Percentiles rank a stretch among this genome's conserved stretches.
These are phyloP conservation scores for Hibiscus mutabilis DNA, from an alignment of 345 rosid species.

Conservation along the genomic window DNA sequence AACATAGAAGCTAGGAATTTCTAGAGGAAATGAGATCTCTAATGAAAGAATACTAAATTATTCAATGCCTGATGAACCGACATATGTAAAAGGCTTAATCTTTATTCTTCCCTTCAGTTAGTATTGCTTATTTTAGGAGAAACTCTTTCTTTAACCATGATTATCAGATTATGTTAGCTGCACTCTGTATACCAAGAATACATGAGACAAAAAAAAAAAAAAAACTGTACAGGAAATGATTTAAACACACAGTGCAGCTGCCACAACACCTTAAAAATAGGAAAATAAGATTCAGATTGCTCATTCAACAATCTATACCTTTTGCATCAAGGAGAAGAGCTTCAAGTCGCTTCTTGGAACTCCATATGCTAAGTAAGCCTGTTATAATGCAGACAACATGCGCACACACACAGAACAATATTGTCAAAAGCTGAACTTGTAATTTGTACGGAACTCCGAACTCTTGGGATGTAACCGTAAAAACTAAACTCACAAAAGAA, in stretches of 20 bases:
- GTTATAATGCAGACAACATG: slow-evolving; percentile 16
- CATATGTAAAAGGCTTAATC: neutral
- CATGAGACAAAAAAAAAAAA: neutral
- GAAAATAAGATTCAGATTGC: neutral
- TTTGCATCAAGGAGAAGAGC: slow-evolving; percentile 92
- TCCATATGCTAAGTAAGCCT: slow-evolving; percentile 96
- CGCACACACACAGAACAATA: slow-evolving; percentile 4
- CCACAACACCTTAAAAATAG: neutral
- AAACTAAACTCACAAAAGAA: slow-evolving; percentile 1
- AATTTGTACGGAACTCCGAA: neutral
- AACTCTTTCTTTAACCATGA: neutral
- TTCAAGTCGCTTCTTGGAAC: slow-evolving; percentile 90
- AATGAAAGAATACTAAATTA: neutral
- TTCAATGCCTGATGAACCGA: too few relatives aligned
- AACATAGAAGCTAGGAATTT: neutral
- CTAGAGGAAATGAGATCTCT: neutral
- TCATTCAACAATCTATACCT: slow-evolving; percentile 41
- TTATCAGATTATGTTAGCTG: neutral
- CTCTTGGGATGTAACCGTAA: slow-evolving; percentile 4
- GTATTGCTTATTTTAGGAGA: neutral
- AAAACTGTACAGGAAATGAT: neutral
- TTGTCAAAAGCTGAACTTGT: slow-evolving; percentile 8
- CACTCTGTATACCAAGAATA: neutral
- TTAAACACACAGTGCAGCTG: neutral
- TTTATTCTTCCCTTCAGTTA: neutral